Percentiles rank a stretch among this genome's conserved stretches.
phyloP scores from a whole-genome alignment of 148 eudicot species.

The Salicornia ramosissima region DNA sequence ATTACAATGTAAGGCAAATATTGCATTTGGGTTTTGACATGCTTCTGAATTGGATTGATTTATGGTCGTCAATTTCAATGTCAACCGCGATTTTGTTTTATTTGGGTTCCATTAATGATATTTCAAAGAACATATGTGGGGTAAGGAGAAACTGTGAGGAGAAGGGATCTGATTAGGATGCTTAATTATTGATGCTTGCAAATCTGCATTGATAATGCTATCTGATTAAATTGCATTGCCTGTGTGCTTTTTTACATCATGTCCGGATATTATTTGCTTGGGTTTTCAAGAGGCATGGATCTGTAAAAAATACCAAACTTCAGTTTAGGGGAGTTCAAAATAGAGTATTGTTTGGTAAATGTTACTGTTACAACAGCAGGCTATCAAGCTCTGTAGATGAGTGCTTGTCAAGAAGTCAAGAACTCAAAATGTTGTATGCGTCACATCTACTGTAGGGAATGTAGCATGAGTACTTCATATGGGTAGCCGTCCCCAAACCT shows the following conservation, averaged over 20 bases:
- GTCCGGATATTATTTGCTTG: not conserved
- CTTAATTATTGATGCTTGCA: not conserved
- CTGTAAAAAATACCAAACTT: too few relatives aligned
- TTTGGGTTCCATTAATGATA: not conserved
- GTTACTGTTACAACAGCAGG: not conserved
- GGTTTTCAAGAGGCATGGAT: not conserved
- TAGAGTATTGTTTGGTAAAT: not conserved
- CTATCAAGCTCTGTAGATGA: not conserved
- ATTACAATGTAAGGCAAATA: conserved; percentile 8
- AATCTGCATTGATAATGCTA: not conserved
- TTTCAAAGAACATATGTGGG: not conserved
- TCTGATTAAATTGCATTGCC: not conserved
- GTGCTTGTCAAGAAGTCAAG: not conserved
- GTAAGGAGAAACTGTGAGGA: not conserved
- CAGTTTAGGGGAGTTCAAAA: not conserved
- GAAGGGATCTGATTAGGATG: not conserved
- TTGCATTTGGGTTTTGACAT: not conserved
- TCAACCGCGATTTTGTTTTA: not conserved
- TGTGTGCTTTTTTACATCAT: not conserved
- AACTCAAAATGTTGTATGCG: too few relatives aligned
- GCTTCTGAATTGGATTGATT: conserved; percentile 6
- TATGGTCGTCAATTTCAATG: not conserved
- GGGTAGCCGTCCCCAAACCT: too few relatives aligned
- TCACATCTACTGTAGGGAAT: too few relatives aligned
- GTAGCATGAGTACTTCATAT: too few relatives aligned